Percentiles rank a stretch among this genome's conserved stretches.
phyloP scores from a whole-genome alignment of 257 asterid species.

The Solanum boliviense region DNA sequence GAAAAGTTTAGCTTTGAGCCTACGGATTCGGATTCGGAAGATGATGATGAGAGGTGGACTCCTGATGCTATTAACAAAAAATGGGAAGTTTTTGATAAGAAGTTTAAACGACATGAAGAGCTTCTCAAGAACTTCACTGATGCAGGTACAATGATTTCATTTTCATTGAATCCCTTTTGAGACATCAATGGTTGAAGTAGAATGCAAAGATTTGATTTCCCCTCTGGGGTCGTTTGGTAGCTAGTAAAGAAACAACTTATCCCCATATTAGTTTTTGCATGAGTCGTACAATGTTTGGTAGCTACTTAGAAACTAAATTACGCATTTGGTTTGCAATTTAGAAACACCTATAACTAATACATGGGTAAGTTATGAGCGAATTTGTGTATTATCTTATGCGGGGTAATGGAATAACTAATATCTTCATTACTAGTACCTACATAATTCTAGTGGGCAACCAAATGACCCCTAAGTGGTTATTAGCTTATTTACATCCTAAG shows the following conservation, averaged over 20 bases:
- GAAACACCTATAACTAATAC: not conserved
- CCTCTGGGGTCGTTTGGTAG: not conserved
- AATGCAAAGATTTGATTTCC: not conserved
- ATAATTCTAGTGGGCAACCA: not conserved
- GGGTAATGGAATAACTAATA: not conserved
- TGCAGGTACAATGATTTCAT: constrained; percentile 32
- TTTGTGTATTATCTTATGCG: not conserved
- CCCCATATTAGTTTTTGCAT: not conserved
- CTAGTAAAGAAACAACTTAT: not conserved
- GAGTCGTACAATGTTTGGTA: not conserved
- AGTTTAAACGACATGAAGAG: constrained; percentile 43
- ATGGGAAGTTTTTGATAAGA: constrained; percentile 38
- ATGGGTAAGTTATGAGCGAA: not conserved
- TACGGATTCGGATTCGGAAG: constrained; percentile 72
- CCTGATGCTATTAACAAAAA: constrained; percentile 24
- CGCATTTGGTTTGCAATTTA: not conserved
- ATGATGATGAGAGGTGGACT: constrained; percentile 39
- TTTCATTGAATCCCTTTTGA: not conserved
- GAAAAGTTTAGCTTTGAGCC: constrained; percentile 25
- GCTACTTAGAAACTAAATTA: not conserved
- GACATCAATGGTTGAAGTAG: not conserved
- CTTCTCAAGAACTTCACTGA: constrained; percentile 50
- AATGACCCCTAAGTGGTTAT: not conserved
- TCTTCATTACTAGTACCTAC: not conserved
- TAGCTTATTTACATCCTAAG: not conserved